phyloP scores from a whole-genome alignment of 495 filamentous ascomycete species.

The Aspergillus egyptiacus region DNA sequence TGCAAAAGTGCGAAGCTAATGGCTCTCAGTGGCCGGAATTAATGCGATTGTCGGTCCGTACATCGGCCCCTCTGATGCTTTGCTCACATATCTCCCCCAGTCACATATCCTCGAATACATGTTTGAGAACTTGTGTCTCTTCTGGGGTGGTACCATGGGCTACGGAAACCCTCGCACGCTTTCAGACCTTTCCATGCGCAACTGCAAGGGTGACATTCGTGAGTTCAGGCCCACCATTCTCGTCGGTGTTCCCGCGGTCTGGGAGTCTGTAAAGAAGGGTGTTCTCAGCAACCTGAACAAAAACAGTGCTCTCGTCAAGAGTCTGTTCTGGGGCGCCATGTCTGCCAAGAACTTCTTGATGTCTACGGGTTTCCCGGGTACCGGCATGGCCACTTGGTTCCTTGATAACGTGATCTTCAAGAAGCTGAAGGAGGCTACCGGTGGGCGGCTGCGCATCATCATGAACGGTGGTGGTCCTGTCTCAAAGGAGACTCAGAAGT shows the following conservation, averaged over 20 bases:
- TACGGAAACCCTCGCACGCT: slow-evolving; percentile 94
- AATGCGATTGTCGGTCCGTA: slow-evolving; percentile 78
- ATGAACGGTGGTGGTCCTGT: slow-evolving; percentile 86
- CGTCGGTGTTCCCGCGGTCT: slow-evolving; percentile 93
- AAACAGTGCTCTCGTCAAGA: slow-evolving; percentile 63
- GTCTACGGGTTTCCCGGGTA: slow-evolving; percentile 67
- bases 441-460: slow-evolving; percentile 70
- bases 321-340: slow-evolving; percentile 90
- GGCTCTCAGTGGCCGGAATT: slow-evolving; percentile 71
- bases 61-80: slow-evolving; percentile 76
- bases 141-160: slow-evolving; percentile 95
- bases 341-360: slow-evolving; percentile 77
- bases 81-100: slow-evolving; percentile 88
- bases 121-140: slow-evolving; percentile 87
- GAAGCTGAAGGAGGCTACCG: slow-evolving; percentile 87
- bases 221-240: slow-evolving; percentile 89
- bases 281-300: slow-evolving; percentile 81
- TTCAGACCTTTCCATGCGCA: slow-evolving; percentile 81
- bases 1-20: slow-evolving; percentile 2
- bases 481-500: slow-evolving; percentile 78
- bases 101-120: slow-evolving; percentile 97
- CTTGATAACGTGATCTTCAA: slow-evolving; percentile 79
- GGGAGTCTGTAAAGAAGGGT: slow-evolving; percentile 98
- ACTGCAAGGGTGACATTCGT: slow-evolving; percentile 92
- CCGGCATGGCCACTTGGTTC: slow-evolving; percentile 51